Percentiles rank a stretch among this genome's conserved stretches.
Evolutionary conservation across 352 stramenopile species (phyloP).

Genomic region (Thalassiosira hispida): DNA sequence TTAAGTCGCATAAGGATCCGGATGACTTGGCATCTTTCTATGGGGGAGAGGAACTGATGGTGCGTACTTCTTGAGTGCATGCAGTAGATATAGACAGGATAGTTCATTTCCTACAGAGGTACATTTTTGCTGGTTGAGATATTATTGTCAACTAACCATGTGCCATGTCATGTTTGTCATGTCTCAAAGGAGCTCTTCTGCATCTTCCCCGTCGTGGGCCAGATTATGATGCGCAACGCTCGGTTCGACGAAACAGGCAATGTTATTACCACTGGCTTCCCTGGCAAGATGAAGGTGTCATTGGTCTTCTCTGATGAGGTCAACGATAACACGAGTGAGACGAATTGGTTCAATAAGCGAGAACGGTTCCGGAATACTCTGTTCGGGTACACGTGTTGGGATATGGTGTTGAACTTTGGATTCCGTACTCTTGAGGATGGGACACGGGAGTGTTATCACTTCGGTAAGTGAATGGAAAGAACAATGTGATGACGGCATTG

Average conservation of each 20-base stretch:
- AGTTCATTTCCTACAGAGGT: no score
- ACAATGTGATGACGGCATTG: neutral
- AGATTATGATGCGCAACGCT: conserved; percentile 53
- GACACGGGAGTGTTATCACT: conserved; percentile 51
- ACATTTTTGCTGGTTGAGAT: no score
- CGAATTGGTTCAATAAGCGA: conserved; percentile 68
- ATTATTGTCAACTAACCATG: no score
- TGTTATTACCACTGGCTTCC: conserved; percentile 49
- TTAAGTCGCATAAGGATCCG: conserved; percentile 27
- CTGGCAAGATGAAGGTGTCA: conserved; percentile 50
- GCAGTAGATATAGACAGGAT: no score
- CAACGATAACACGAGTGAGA: conserved; percentile 41
- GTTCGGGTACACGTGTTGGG: conserved; percentile 52
- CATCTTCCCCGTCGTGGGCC: conserved; percentile 47
- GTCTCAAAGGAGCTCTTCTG: conserved; percentile 27
- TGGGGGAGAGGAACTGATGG: conserved; percentile 51
- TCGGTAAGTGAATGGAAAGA: conserved; percentile 18
- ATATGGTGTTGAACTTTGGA: conserved; percentile 68
- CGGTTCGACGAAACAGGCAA: conserved; percentile 46
- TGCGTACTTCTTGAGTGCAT: no score
- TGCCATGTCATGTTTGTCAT: neutral
- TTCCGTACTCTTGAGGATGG: conserved; percentile 47
- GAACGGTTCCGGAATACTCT: conserved; percentile 61
- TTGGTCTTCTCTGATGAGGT: conserved; percentile 63
- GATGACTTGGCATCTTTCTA: conserved; percentile 51